Conservation (phyloP, 306 rosid genomes). For the Hippophae gyantsensis region DNA sequence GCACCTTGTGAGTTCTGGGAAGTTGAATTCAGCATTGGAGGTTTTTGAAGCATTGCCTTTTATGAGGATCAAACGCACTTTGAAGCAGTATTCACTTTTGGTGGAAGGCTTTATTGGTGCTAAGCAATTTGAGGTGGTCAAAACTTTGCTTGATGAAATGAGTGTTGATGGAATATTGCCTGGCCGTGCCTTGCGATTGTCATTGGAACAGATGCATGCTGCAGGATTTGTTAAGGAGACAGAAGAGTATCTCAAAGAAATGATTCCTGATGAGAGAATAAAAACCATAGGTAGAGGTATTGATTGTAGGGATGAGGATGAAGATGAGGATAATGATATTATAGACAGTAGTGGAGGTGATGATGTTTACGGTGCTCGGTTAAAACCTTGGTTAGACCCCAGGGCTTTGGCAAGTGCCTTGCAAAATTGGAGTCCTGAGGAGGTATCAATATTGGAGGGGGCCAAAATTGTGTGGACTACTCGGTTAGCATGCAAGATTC, state of each 20-base stretch:
- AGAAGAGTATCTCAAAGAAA: constrained; percentile 34
- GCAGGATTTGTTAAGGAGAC: constrained; percentile 42
- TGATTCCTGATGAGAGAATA: constrained; percentile 42
- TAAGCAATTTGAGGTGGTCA: constrained; percentile 39
- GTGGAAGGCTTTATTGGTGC: constrained; percentile 35
- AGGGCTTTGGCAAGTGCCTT: constrained; percentile 62
- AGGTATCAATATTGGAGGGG: constrained; percentile 52
- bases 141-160: constrained; percentile 53
- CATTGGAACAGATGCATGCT: constrained; percentile 38
- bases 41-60: constrained; percentile 46
- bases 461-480: constrained; percentile 74
- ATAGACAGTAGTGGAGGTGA: constrained; percentile 19
- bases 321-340: constrained; percentile 25
- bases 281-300: constrained; percentile 31
- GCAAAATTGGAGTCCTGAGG: constrained; percentile 50
- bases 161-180: constrained; percentile 63
- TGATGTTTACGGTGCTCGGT: constrained; percentile 20
- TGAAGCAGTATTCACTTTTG: constrained; percentile 43
- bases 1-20: constrained; percentile 54
- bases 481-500: constrained; percentile 63
- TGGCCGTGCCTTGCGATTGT: constrained; percentile 37
- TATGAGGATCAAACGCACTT: constrained; percentile 63
- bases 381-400: constrained; percentile 79
- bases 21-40: constrained; percentile 41
- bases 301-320: constrained; percentile 26